A percentile compares a stretch with the other conserved stretches of the same genome.
phyloP scores from a whole-genome alignment of 106 monocot species.

The Hemerocallis citrina region DNA sequence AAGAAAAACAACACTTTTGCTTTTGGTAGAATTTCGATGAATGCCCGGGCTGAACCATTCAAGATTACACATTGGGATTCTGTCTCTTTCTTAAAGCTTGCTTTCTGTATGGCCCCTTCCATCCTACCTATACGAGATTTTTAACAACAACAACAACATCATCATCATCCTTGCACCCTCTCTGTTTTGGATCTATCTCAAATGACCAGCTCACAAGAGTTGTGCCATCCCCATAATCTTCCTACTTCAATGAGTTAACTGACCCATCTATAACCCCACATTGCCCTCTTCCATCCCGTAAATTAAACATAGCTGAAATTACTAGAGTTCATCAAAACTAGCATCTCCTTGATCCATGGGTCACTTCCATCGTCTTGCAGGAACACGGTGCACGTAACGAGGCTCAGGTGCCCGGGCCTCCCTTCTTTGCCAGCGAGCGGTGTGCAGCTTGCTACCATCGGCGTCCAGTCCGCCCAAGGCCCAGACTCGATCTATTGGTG shows the following conservation, averaged over 20 bases:
- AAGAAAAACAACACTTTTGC: too few species aligned
- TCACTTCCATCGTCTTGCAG: slow-evolving; percentile 15
- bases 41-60: background rate
- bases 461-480: slow-evolving; percentile 20
- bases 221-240: slow-evolving; percentile 10
- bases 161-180: slow-evolving; percentile 12
- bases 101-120: slow-evolving; percentile 11
- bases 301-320: slow-evolving; percentile 14
- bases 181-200: slow-evolving; percentile 10
- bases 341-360: slow-evolving; percentile 24
- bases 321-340: slow-evolving; percentile 13
- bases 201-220: slow-evolving; percentile 19
- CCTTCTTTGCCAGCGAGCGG: slow-evolving; percentile 15
- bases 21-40: too few species aligned
- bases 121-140: slow-evolving; percentile 20
- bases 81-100: slow-evolving; percentile 3
- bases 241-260: slow-evolving; percentile 10
- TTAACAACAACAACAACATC: slow-evolving; percentile 19
- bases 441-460: slow-evolving; percentile 22
- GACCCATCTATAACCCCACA: slow-evolving; percentile 27
- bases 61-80: background rate
- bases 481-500: slow-evolving; percentile 10
- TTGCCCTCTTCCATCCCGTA: slow-evolving; percentile 20
- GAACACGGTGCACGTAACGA: slow-evolving; percentile 24
- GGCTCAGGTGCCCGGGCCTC: slow-evolving; percentile 14